phyloP scores from a whole-genome alignment of 306 rosid species.

The Acacia acuminata region DNA sequence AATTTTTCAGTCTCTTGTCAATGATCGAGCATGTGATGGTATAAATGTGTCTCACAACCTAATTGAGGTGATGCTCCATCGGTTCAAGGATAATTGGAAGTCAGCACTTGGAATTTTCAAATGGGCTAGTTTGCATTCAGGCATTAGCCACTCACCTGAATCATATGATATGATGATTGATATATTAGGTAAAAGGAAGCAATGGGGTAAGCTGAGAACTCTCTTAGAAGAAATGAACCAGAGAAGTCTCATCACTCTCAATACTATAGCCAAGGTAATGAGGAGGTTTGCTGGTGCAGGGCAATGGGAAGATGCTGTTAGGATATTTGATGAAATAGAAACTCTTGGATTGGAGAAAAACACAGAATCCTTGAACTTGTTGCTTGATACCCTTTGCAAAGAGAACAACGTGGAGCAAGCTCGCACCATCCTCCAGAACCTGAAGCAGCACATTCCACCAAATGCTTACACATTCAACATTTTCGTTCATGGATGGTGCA shows the following conservation, averaged over 20 bases:
- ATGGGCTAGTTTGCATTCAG: slow-evolving; percentile 65
- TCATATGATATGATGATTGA: slow-evolving; percentile 67
- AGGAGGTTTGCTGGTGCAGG: slow-evolving; percentile 85
- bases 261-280: slow-evolving; percentile 70
- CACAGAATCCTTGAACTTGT: slow-evolving; percentile 75
- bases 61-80: slow-evolving; percentile 48
- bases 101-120: slow-evolving; percentile 80
- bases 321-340: slow-evolving; percentile 67
- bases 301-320: slow-evolving; percentile 73
- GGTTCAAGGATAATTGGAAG: slow-evolving; percentile 86
- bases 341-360: slow-evolving; percentile 73
- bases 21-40: slow-evolving; percentile 47
- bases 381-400: slow-evolving; percentile 87
- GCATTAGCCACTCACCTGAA: slow-evolving; percentile 49
- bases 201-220: slow-evolving; percentile 55
- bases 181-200: slow-evolving; percentile 79
- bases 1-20: slow-evolving; percentile 46
- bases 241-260: slow-evolving; percentile 38
- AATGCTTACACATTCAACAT: slow-evolving; percentile 78
- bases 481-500: slow-evolving; percentile 93
- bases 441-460: slow-evolving; percentile 68
- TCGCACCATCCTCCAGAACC: slow-evolving; percentile 60
- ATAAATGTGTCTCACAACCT: slow-evolving; percentile 50
- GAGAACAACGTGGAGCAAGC: slow-evolving; percentile 72
- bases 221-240: slow-evolving; percentile 61